Evolutionary conservation across 2,329 filamentous ascomycete genomes (phyloP).

Genomic region (Aulographum hederae): DNA sequence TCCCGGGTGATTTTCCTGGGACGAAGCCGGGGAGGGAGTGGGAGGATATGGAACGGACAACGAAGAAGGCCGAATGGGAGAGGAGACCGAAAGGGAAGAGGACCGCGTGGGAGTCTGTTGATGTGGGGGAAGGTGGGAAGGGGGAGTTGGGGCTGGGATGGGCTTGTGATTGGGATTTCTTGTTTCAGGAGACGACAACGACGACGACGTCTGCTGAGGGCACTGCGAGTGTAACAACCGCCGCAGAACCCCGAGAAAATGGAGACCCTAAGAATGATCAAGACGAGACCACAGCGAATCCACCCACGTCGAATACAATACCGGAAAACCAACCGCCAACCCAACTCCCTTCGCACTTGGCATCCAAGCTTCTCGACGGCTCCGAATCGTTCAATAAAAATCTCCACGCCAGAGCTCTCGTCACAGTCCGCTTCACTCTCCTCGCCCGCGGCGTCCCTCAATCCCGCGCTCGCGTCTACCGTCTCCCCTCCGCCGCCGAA

Average conservation of each 20-base stretch:
- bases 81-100: constrained; percentile 68
- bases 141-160: constrained; percentile 73
- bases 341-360: constrained; percentile 4
- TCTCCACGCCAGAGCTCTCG: constrained; percentile 14
- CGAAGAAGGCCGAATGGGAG: constrained; percentile 49
- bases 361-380: constrained; percentile 3
- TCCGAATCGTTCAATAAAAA: no score
- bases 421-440: constrained; percentile 50
- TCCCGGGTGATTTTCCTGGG: constrained; percentile 68
- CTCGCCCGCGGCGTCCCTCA: constrained; percentile 51
- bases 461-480: constrained; percentile 67
- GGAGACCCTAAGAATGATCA: no score
- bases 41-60: constrained; percentile 48
- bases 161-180: constrained; percentile 62
- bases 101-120: constrained; percentile 53
- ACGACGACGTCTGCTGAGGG: no score
- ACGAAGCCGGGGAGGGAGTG: constrained; percentile 64
- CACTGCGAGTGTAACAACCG: no score
- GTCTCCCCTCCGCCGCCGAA: constrained; percentile 42
- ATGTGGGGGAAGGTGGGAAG: constrained; percentile 53
- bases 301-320: no score
- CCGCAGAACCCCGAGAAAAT: no score
- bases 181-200: background rate
- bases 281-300: no score
- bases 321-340: background rate